phyloP scores from a whole-genome alignment of 306 rosid genomes.

The Trifolium subterraneum region DNA sequence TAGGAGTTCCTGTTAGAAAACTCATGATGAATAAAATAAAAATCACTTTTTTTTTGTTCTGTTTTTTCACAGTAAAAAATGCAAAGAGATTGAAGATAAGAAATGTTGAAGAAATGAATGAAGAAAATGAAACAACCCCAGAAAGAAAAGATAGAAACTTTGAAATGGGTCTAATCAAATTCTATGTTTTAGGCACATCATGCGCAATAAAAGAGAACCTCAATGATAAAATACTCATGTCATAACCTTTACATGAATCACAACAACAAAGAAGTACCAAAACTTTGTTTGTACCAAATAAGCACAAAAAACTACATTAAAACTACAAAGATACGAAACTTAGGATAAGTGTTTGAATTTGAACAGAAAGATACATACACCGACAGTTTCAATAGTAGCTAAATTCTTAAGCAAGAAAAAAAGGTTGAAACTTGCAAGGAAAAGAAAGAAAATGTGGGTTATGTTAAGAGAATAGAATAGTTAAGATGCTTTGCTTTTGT shows the following conservation, averaged over 20 bases:
- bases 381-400: constrained; percentile 48
- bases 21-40: constrained; percentile 49
- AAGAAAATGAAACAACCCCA: constrained; percentile 26
- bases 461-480: constrained; percentile 24
- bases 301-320: constrained; percentile 45
- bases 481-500: constrained; percentile 78
- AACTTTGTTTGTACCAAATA: constrained; percentile 45
- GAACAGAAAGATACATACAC: constrained; percentile 54
- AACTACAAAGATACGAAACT: constrained; percentile 64
- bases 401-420: constrained; percentile 66
- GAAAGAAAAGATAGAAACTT: constrained; percentile 28
- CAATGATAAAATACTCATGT: constrained; percentile 37
- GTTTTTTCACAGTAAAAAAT: neutral
- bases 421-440: constrained; percentile 74
- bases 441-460: constrained; percentile 54
- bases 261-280: constrained; percentile 36
- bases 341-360: constrained; percentile 50
- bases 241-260: constrained; percentile 44
- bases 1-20: constrained; percentile 76
- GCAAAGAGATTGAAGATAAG: neutral
- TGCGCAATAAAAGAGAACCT: constrained; percentile 6
- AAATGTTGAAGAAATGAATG: too few relatives aligned
- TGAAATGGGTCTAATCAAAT: constrained; percentile 34
- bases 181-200: neutral
- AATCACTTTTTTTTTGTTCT: neutral